Evolutionary conservation across 768 basidiomycete genomes (phyloP).

Genomic region (Tephrocybe sp.): DNA sequence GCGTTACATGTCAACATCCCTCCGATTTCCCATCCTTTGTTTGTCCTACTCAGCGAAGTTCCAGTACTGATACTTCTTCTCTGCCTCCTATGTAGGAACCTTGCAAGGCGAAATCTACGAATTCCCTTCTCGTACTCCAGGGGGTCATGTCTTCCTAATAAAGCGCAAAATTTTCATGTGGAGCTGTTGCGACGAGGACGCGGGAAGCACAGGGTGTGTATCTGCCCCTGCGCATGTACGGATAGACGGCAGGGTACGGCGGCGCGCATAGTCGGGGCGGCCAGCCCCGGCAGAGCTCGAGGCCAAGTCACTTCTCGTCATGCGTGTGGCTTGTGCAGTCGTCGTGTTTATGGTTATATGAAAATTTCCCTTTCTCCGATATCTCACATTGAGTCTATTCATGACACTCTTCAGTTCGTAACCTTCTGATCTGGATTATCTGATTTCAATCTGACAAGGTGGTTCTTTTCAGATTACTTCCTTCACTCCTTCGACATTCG

Average conservation of each 20-base stretch:
- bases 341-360: background rate
- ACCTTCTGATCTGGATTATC: background rate
- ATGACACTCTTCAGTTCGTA: background rate
- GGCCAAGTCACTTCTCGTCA: background rate
- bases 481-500: too few relatives aligned
- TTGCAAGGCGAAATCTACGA: slow-evolving; percentile 39
- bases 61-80: background rate
- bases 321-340: background rate
- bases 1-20: slow-evolving; percentile 3
- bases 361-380: background rate
- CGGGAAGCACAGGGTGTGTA: slow-evolving; percentile 35
- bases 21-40: too few relatives aligned
- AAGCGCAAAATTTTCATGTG: slow-evolving; percentile 40
- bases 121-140: slow-evolving; percentile 35
- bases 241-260: background rate
- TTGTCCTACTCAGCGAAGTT: too few relatives aligned
- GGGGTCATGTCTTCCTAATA: slow-evolving; percentile 28
- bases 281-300: background rate
- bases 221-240: slow-evolving; percentile 15
- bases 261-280: background rate
- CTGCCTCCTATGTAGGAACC: slow-evolving; percentile 24
- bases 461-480: too few relatives aligned
- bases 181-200: slow-evolving; percentile 47
- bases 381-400: background rate
- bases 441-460: too few relatives aligned